Evolutionary conservation across 1,139 yeast genomes (phyloP).

Genomic region (Magnusiomyces fungicola): DNA sequence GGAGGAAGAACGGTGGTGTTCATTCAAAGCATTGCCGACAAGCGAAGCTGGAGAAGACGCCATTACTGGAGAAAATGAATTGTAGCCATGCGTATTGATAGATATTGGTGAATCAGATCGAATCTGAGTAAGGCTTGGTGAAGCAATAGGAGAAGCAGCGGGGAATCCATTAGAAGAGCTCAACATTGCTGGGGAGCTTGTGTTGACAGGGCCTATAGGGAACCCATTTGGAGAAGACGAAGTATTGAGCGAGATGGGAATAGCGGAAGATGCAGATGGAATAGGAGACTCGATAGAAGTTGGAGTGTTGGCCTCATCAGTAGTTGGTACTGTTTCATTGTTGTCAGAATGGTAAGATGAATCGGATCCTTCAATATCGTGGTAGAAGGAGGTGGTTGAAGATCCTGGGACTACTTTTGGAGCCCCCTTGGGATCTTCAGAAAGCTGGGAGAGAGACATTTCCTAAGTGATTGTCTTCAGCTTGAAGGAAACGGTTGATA

Average conservation of each 20-base stretch:
- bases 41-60: constrained; percentile 5
- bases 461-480: no score
- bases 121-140: neutral
- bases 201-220: neutral
- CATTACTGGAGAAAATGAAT: constrained; percentile 5
- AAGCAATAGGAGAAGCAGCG: constrained; percentile 3
- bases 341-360: constrained; percentile 9
- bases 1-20: constrained; percentile 10
- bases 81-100: neutral
- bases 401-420: neutral
- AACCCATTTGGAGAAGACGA: constrained; percentile 1
- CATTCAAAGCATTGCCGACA: neutral
- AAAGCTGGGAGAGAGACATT: neutral
- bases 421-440: neutral
- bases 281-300: neutral
- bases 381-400: constrained; percentile 6
- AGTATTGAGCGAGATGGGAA: constrained; percentile 1
- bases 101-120: constrained; percentile 5
- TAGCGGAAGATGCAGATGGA: constrained; percentile 1
- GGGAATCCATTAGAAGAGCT: neutral
- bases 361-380: constrained; percentile 6
- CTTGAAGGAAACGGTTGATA: neutral
- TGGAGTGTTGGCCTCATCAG: neutral
- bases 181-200: no score
- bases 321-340: constrained; percentile 1